Percentiles rank a stretch among this genome's conserved stretches.
phyloP scores from a whole-genome alignment of 2,329 filamentous ascomycete genomes.

The Pyricularia grisea region DNA sequence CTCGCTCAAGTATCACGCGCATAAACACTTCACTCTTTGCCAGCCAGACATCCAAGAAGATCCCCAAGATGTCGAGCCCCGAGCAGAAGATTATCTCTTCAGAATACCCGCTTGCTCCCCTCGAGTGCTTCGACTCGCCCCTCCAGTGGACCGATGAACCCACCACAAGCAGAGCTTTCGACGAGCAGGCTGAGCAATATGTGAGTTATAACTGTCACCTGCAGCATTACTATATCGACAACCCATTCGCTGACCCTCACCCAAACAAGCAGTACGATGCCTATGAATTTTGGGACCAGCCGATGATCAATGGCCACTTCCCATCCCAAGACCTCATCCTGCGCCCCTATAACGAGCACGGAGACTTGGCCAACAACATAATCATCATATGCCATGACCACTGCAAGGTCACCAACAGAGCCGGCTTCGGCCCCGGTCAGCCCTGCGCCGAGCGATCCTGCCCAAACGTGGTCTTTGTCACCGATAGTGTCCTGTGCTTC shows the following conservation, averaged over 20 bases:
- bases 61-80: not conserved
- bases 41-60: not conserved
- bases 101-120: not conserved
- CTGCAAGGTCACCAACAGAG: not conserved
- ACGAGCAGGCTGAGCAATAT: not conserved
- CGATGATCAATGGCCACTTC: no score
- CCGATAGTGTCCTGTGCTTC: no score
- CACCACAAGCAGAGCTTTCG: not conserved
- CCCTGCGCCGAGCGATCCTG: not conserved
- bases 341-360: not conserved
- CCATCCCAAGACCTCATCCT: not conserved
- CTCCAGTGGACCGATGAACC: not conserved
- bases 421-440: not conserved
- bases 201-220: not conserved
- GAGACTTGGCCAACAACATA: not conserved
- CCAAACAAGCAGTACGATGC: not conserved
- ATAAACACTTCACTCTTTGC: no score
- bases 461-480: not conserved
- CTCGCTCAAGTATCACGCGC: no score
- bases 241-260: not conserved
- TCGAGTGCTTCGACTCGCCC: not conserved
- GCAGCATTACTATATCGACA: not conserved
- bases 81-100: not conserved
- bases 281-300: no score
- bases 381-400: not conserved